Percentiles rank a stretch among this genome's conserved stretches.
These are phyloP conservation scores for Sphaerosporella brunnea DNA, from an alignment of 495 filamentous ascomycete genomes.

Conservation along the genomic window DNA sequence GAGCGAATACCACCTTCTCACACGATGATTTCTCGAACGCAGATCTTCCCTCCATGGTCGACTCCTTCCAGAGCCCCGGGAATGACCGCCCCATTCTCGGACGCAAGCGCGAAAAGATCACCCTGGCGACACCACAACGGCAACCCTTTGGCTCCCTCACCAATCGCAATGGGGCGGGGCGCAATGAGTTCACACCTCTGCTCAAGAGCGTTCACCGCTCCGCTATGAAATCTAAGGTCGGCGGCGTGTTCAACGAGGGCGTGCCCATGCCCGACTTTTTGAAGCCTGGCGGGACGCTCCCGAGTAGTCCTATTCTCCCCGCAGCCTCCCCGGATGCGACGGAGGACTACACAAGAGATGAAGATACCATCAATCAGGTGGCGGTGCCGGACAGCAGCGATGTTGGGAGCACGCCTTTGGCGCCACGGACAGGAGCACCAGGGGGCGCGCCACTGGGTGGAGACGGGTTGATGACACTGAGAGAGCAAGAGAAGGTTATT, in stretches of 20 bases:
- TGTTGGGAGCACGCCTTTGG: conserved; percentile 71
- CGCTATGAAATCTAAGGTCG: conserved; percentile 45
- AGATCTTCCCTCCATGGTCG: conserved; percentile 21
- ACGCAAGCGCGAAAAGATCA: conserved; percentile 36
- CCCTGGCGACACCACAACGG: conserved; percentile 42
- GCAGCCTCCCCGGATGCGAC: conserved; percentile 35
- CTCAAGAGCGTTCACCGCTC: conserved; percentile 79
- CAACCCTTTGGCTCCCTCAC: conserved; percentile 31
- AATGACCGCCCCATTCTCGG: conserved; percentile 43
- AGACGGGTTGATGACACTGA: conserved; percentile 72
- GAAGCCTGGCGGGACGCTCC: conserved; percentile 42
- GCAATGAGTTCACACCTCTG: conserved; percentile 79
- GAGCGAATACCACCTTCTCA: neutral
- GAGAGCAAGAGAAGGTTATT: conserved; percentile 87
- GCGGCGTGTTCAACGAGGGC: conserved; percentile 28
- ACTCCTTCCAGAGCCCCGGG: conserved; percentile 73
- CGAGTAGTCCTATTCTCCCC: conserved; percentile 45
- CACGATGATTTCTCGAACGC: neutral
- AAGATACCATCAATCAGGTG: conserved; percentile 11
- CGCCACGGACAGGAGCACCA: conserved; percentile 38
- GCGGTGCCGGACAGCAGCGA: conserved; percentile 42
- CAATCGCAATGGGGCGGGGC: conserved; percentile 41
- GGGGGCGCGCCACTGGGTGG: conserved; percentile 46
- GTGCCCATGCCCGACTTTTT: conserved; percentile 54
- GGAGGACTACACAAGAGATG: conserved; percentile 32